Conservation (phyloP, 108 stramenopile species). For the Fragilaria radians region DNA sequence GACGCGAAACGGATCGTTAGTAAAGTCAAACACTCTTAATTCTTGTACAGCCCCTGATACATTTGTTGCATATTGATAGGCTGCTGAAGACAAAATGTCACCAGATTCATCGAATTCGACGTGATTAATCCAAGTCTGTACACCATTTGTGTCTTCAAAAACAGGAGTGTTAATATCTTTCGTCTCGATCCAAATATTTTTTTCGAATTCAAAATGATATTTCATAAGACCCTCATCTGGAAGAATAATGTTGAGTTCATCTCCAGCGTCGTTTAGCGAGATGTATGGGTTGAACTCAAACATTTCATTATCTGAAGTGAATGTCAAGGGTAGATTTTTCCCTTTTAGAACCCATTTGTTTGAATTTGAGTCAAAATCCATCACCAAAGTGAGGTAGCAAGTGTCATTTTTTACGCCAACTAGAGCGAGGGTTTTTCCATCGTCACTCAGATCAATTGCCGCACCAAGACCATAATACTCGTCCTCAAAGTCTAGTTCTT, state of each 20-base stretch:
- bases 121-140: neutral
- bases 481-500: neutral
- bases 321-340: neutral
- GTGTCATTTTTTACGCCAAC: neutral
- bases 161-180: neutral
- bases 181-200: neutral
- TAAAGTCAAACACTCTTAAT: slow-evolving; percentile 6
- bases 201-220: slow-evolving; percentile 6
- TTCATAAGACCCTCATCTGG: neutral
- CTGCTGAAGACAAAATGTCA: slow-evolving; percentile 2
- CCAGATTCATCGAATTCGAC: slow-evolving; percentile 1
- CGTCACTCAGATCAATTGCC: slow-evolving; percentile 3
- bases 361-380: slow-evolving; percentile 1
- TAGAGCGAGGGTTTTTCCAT: slow-evolving; percentile 9
- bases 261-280: slow-evolving; percentile 4
- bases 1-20: neutral
- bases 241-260: neutral
- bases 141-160: neutral
- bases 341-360: slow-evolving; percentile 11
- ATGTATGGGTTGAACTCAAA: slow-evolving; percentile 4
- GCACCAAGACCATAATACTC: neutral
- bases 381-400: neutral
- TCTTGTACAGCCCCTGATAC: neutral
- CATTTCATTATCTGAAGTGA: neutral
- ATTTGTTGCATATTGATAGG: neutral